phyloP scores from a whole-genome alignment of 2,329 filamentous ascomycete genomes.

The Cytospora paraplurivora region DNA sequence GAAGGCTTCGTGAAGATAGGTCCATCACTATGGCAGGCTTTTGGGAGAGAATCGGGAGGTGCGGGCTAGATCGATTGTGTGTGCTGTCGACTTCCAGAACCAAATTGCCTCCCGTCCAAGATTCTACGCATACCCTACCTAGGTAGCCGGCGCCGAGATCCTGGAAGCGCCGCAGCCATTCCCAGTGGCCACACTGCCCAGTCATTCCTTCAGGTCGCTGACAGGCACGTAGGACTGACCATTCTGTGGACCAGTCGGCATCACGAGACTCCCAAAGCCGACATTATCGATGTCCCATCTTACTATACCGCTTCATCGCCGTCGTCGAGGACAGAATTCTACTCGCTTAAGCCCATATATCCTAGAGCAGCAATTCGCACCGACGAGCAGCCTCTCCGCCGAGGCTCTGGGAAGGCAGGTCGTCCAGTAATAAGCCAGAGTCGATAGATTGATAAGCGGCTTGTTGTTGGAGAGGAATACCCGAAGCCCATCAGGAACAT shows the following conservation, averaged over 20 bases:
- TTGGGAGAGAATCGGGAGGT: neutral
- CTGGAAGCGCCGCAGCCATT: neutral
- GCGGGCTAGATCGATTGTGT: constrained; percentile 2
- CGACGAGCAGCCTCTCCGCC: neutral
- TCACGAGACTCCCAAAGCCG: neutral
- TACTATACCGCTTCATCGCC: neutral
- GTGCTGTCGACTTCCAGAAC: constrained; percentile 14
- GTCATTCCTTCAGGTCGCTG: neutral
- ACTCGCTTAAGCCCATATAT: neutral
- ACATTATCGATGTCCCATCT: neutral
- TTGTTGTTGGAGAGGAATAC: neutral
- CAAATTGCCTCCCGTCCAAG: constrained; percentile 4
- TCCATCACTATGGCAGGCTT: neutral
- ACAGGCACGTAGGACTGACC: neutral
- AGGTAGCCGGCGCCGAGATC: neutral
- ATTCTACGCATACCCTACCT: constrained; percentile 3
- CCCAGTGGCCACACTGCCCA: neutral
- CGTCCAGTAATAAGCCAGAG: neutral
- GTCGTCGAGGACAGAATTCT: neutral
- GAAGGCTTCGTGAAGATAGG: constrained; percentile 11
- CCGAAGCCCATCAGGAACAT: neutral
- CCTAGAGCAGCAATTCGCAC: neutral
- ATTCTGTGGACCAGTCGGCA: neutral
- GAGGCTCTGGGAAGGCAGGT: neutral
- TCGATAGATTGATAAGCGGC: neutral